phyloP scores from a whole-genome alignment of 345 rosid genomes.

The Cardamine chenopodiifolia region DNA sequence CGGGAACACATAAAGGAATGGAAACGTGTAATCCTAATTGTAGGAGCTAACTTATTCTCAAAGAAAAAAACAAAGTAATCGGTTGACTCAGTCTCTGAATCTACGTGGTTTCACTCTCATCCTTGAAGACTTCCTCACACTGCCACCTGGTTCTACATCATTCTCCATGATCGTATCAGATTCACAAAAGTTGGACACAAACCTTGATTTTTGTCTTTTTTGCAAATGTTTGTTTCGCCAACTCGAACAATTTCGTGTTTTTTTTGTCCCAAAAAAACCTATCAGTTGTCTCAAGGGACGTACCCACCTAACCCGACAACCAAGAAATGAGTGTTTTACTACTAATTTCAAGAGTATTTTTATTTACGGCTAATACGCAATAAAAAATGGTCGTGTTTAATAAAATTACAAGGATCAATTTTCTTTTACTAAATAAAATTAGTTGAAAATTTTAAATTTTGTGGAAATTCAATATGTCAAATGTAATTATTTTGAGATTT shows the following conservation, averaged over 20 bases:
- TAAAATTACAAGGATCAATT: neutral
- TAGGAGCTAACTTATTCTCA: too few relatives aligned
- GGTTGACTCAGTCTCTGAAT: too few relatives aligned
- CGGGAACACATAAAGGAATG: too few relatives aligned
- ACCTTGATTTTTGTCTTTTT: neutral
- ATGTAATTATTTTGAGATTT: too few relatives aligned
- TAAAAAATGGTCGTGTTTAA: neutral
- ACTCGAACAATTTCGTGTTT: neutral
- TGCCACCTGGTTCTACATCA: too few relatives aligned
- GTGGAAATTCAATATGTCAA: too few relatives aligned
- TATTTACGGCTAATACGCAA: neutral
- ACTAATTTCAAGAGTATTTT: too few relatives aligned
- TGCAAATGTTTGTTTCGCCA: neutral
- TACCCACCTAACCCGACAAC: conserved; percentile 1
- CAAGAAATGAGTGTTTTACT: neutral
- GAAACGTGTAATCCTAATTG: too few relatives aligned
- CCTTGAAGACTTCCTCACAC: too few relatives aligned
- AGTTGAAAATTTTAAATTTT: neutral
- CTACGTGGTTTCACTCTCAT: too few relatives aligned
- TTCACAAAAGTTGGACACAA: neutral
- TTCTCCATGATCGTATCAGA: too few relatives aligned
- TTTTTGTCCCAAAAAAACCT: neutral
- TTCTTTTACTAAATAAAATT: neutral
- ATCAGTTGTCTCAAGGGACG: neutral
- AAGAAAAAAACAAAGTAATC: too few relatives aligned